A percentile compares a stretch with the other conserved stretches of the same genome.
Evolutionary conservation across 2,329 filamentous ascomycete genomes (phyloP).

Genomic region (Plectosphaerella cucumerina): DNA sequence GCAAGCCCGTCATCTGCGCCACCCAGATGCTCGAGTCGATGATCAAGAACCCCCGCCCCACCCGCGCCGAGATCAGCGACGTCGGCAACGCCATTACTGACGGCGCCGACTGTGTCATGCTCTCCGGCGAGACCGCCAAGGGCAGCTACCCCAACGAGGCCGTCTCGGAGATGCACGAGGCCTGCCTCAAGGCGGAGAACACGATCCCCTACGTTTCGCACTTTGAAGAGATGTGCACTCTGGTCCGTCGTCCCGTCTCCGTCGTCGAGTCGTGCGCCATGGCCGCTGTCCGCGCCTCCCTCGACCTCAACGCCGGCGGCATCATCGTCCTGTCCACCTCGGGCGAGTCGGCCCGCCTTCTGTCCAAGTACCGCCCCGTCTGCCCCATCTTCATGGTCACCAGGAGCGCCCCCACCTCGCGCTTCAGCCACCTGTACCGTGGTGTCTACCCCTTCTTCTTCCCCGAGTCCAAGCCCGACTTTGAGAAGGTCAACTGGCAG

Average conservation of each 20-base stretch:
- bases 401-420: slow-evolving; percentile 74
- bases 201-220: slow-evolving; percentile 95
- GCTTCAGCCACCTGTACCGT: slow-evolving; percentile 93
- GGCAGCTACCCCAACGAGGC: slow-evolving; percentile 89
- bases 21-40: slow-evolving; percentile 99
- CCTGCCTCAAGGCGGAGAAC: slow-evolving; percentile 93
- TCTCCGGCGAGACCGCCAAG: slow-evolving; percentile 99
- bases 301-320: slow-evolving; percentile 93
- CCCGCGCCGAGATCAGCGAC: slow-evolving; percentile 96
- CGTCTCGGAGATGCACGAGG: slow-evolving; percentile 97
- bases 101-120: slow-evolving; percentile 98
- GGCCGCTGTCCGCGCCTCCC: slow-evolving; percentile 90
- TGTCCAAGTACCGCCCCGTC: slow-evolving; percentile 97
- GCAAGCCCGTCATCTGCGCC: slow-evolving; percentile 97
- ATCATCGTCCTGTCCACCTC: slow-evolving; percentile 96
- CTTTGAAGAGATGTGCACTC: slow-evolving; percentile 88
- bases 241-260: slow-evolving; percentile 77
- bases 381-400: slow-evolving; percentile 99
- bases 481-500: slow-evolving; percentile 90
- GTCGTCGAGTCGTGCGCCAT: slow-evolving; percentile 94
- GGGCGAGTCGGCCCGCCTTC: slow-evolving; percentile 86
- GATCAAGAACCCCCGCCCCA: slow-evolving; percentile 99
- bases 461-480: slow-evolving; percentile 90
- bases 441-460: slow-evolving; percentile 98
- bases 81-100: slow-evolving; percentile 98